Evolutionary conservation across 768 basidiomycete species (phyloP).

Genomic region (Termitomyces sp.): DNA sequence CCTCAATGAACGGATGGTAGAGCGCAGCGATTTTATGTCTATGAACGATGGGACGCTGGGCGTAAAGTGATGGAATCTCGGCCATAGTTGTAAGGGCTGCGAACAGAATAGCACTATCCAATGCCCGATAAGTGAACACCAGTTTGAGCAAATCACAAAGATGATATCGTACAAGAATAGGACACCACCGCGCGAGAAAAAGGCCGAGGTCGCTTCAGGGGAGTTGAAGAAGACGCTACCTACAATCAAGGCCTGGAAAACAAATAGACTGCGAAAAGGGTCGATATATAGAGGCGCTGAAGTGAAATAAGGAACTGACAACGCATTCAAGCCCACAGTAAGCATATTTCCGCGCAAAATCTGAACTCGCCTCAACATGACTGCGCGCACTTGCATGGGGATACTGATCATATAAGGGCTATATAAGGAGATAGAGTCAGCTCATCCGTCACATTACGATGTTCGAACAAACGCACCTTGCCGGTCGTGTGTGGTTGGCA

Average conservation of each 20-base stretch:
- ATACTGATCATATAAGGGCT: slow-evolving; percentile 47
- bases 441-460: background rate
- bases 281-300: background rate
- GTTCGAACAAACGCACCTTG: slow-evolving; percentile 21
- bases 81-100: slow-evolving; percentile 16
- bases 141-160: background rate
- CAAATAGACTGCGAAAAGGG: slow-evolving; percentile 38
- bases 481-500: slow-evolving; percentile 38
- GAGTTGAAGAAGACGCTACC: slow-evolving; percentile 67
- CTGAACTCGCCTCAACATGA: slow-evolving; percentile 43
- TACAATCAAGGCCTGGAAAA: slow-evolving; percentile 48
- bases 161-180: slow-evolving; percentile 63
- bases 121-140: slow-evolving; percentile 4
- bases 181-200: slow-evolving; percentile 75
- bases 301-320: slow-evolving; percentile 28
- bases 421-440: background rate
- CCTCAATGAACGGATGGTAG: slow-evolving; percentile 34
- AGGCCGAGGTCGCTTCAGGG: slow-evolving; percentile 52
- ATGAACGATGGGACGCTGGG: slow-evolving; percentile 57
- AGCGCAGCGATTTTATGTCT: slow-evolving; percentile 57
- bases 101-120: slow-evolving; percentile 11
- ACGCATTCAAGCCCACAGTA: slow-evolving; percentile 31
- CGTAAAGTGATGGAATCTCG: slow-evolving; percentile 41
- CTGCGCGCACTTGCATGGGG: slow-evolving; percentile 41
- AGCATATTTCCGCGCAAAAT: slow-evolving; percentile 40